A percentile compares a stretch with the other conserved stretches of the same genome.
Evolutionary conservation across 345 rosid genomes (phyloP).

Genomic region (Eucalyptus camaldulensis): DNA sequence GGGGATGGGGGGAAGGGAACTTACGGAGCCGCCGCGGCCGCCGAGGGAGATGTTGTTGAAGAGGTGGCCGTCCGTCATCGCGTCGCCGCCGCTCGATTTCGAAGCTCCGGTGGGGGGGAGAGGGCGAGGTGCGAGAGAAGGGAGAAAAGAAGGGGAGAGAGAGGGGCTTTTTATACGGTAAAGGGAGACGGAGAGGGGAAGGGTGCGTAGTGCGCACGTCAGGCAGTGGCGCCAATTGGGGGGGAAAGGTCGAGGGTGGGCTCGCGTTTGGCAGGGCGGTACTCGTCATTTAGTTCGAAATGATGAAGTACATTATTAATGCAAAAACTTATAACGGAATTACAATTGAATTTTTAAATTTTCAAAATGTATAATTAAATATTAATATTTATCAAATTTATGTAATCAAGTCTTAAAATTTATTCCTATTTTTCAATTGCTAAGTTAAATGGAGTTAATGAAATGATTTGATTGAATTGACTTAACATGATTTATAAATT

Average conservation of each 20-base stretch:
- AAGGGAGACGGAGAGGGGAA: background rate
- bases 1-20: background rate
- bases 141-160: background rate
- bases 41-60: constrained; percentile 78
- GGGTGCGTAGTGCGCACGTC: background rate
- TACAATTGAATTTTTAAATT: too few relatives aligned
- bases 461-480: accelerated
- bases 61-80: constrained; percentile 67
- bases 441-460: accelerated
- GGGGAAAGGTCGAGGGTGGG: background rate
- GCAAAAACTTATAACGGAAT: too few relatives aligned
- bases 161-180: background rate
- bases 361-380: too few relatives aligned
- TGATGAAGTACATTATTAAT: too few relatives aligned
- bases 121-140: background rate
- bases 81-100: too few relatives aligned
- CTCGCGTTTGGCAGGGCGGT: background rate
- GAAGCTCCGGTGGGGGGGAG: background rate
- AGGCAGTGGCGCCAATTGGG: background rate
- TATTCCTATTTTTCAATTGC: accelerated
- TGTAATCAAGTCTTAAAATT: too few relatives aligned
- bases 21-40: constrained; percentile 80
- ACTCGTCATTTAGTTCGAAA: background rate
- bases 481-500: accelerated
- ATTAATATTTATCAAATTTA: too few relatives aligned